These are phyloP conservation scores for Phytopythium ostracodes DNA, from an alignment of 352 stramenopile species.

Conservation along the genomic window DNA sequence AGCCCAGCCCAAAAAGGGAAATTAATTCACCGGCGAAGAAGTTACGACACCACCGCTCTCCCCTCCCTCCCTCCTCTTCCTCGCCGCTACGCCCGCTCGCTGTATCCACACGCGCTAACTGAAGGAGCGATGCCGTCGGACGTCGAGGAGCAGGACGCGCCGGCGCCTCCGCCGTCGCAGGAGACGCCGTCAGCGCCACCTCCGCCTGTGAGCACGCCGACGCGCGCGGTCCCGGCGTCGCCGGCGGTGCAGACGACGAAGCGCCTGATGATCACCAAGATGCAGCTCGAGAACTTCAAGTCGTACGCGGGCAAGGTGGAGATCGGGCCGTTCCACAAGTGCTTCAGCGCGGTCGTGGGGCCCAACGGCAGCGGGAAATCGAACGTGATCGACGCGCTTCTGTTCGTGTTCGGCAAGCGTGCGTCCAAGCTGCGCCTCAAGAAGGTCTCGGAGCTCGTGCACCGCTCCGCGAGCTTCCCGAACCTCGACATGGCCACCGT, in stretches of 20 bases:
- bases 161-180: background rate
- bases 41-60: background rate
- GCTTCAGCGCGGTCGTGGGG: constrained; percentile 97
- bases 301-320: constrained; percentile 96
- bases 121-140: constrained; percentile 5
- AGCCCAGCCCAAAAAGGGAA: background rate
- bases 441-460: constrained; percentile 98
- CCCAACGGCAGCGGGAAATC: constrained; percentile 99
- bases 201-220: background rate
- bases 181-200: background rate
- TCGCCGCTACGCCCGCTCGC: background rate
- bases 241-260: constrained; percentile 12
- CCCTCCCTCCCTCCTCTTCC: background rate
- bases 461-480: constrained; percentile 91
- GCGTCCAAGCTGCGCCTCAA: constrained; percentile 96
- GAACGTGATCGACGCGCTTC: constrained; percentile 99
- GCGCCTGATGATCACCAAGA: constrained; percentile 97
- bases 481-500: constrained; percentile 94
- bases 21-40: background rate
- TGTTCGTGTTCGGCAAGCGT: constrained; percentile 99
- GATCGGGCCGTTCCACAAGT: constrained; percentile 99
- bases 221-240: background rate
- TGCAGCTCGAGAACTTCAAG: constrained; percentile 99
- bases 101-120: background rate
- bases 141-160: background rate